Percentiles rank a stretch among this genome's conserved stretches.
Evolutionary conservation across 1,284 basidiomycete species (phyloP).

Genomic region (Sporisorium scitamineum): DNA sequence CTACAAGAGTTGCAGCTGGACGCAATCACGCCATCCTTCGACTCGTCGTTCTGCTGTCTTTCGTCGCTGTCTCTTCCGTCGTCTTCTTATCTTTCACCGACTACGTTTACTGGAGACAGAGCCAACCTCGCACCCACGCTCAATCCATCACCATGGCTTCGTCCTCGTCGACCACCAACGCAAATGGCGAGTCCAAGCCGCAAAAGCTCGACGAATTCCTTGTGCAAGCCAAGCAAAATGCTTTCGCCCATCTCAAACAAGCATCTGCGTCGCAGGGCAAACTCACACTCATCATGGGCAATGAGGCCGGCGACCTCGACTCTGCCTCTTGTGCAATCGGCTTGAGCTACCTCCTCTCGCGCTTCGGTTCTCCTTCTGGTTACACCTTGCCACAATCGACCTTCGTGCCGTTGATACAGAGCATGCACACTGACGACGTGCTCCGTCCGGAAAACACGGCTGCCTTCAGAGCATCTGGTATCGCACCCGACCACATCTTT

Average conservation of each 20-base stretch:
- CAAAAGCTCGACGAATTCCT: slow-evolving; percentile 23
- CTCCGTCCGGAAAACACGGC: slow-evolving; percentile 85
- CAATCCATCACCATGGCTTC: background rate
- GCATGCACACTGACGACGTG: slow-evolving; percentile 77
- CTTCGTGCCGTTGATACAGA: slow-evolving; percentile 80
- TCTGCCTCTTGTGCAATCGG: slow-evolving; percentile 62
- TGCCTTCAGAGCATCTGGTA: slow-evolving; percentile 40
- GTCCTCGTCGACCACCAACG: background rate
- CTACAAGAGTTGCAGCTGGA: slow-evolving; percentile 19
- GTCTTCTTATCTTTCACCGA: slow-evolving; percentile 37
- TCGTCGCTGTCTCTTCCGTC: slow-evolving; percentile 35
- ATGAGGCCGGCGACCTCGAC: slow-evolving; percentile 67
- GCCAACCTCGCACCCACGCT: slow-evolving; percentile 4
- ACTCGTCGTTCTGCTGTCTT: slow-evolving; percentile 28
- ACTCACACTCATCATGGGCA: slow-evolving; percentile 63
- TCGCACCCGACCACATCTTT: slow-evolving; percentile 31
- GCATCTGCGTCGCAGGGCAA: slow-evolving; percentile 11
- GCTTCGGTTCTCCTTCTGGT: slow-evolving; percentile 26
- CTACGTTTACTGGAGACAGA: slow-evolving; percentile 24
- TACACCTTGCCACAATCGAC: slow-evolving; percentile 31
- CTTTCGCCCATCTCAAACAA: slow-evolving; percentile 28
- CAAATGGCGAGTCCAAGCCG: background rate
- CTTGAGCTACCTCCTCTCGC: slow-evolving; percentile 58
- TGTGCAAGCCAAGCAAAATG: slow-evolving; percentile 32
- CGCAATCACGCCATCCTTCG: slow-evolving; percentile 30